Conservation (phyloP, 805 yeast genomes). For the Zygosaccharomyces bailii region DNA sequence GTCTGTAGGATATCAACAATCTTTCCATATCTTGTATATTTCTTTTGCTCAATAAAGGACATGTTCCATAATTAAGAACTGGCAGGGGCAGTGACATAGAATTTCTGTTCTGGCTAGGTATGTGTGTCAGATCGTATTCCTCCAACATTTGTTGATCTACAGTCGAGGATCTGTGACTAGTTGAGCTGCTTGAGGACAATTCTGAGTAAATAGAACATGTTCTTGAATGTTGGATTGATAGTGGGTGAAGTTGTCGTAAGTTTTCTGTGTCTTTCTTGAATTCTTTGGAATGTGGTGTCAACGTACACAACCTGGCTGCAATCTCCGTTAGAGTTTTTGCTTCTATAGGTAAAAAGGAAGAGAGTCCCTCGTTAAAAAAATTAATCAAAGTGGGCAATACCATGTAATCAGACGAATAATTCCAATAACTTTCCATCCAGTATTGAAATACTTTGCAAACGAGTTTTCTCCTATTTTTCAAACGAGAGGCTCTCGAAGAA, state of each 20-base stretch:
- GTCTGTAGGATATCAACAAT: slow-evolving; percentile 49
- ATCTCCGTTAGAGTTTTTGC: slow-evolving; percentile 57
- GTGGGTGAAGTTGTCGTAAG: slow-evolving; percentile 49
- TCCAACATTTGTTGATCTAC: slow-evolving; percentile 50
- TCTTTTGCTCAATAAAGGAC: slow-evolving; percentile 37
- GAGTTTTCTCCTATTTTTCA: slow-evolving; percentile 60
- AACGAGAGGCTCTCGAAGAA: slow-evolving; percentile 42
- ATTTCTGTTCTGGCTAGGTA: slow-evolving; percentile 40
- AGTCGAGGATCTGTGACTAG: slow-evolving; percentile 32
- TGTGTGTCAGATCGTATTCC: slow-evolving; percentile 50
- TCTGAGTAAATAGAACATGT: slow-evolving; percentile 38
- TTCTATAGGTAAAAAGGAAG: slow-evolving; percentile 60
- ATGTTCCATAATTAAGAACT: slow-evolving; percentile 34
- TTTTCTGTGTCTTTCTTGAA: slow-evolving; percentile 6
- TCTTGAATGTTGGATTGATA: slow-evolving; percentile 41
- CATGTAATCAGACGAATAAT: slow-evolving; percentile 53
- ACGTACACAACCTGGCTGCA: slow-evolving; percentile 55
- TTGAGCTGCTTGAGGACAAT: slow-evolving; percentile 27
- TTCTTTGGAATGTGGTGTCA: slow-evolving; percentile 16
- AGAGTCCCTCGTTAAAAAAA: slow-evolving; percentile 75
- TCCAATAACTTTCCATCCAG: slow-evolving; percentile 94
- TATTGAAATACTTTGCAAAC: slow-evolving; percentile 66
- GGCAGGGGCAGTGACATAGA: slow-evolving; percentile 36
- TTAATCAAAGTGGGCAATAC: slow-evolving; percentile 68
- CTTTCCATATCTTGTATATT: slow-evolving; percentile 42